Evolutionary conservation across 2,329 filamentous ascomycete species (phyloP).

Genomic region (Corniculantispora saksenae): DNA sequence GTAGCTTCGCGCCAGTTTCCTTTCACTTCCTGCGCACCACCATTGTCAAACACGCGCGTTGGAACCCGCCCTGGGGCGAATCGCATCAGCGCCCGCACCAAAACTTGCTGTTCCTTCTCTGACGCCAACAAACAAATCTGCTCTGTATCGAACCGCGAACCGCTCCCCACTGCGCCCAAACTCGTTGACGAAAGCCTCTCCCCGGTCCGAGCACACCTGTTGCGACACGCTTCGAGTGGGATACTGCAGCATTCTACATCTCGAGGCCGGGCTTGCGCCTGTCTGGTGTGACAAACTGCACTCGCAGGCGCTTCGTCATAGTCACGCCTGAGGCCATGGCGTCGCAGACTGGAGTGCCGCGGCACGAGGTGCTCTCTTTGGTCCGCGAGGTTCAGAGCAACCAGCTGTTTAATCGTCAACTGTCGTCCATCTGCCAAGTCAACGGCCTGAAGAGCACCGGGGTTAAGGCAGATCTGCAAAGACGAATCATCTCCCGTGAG

Average conservation of each 20-base stretch:
- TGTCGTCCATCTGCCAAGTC: constrained; percentile 73
- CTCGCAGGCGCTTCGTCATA: constrained; percentile 5
- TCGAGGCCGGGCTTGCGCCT: constrained; percentile 3
- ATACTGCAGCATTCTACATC: background rate
- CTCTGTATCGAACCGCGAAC: background rate
- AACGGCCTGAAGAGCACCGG: constrained; percentile 78
- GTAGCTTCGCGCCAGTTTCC: background rate
- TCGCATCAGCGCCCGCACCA: constrained; percentile 3
- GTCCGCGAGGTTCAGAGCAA: constrained; percentile 46
- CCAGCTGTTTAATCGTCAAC: constrained; percentile 58
- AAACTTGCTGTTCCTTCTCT: background rate
- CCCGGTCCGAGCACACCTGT: background rate
- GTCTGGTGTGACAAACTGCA: background rate
- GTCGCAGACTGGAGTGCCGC: constrained; percentile 31
- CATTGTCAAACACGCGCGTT: background rate
- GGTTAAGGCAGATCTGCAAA: constrained; percentile 80
- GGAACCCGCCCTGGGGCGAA: background rate
- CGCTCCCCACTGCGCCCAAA: background rate
- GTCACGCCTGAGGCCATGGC: constrained; percentile 27
- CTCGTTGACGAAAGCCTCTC: background rate
- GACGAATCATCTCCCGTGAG: constrained; percentile 76
- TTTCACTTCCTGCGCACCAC: constrained; percentile 2
- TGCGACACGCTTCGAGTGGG: background rate
- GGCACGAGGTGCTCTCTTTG: constrained; percentile 47
- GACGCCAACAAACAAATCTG: background rate